A percentile compares a stretch with the other conserved stretches of the same genome.
These are phyloP conservation scores for Saccharomyces hybrid DNA, from an alignment of 1,139 yeast species.

Conservation along the genomic window DNA sequence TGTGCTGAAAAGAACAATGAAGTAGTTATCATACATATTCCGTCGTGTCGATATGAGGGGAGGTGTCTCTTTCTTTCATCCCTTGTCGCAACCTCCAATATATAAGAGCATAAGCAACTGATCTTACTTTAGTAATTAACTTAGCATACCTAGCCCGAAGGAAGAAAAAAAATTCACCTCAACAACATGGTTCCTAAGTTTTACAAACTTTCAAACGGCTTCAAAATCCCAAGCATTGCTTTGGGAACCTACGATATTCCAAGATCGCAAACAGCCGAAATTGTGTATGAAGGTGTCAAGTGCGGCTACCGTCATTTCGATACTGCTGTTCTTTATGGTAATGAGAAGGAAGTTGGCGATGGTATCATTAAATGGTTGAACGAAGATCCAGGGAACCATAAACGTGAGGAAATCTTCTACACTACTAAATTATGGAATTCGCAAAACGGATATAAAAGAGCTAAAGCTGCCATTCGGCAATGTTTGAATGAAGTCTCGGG, in stretches of 20 bases:
- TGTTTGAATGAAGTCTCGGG: conserved; percentile 45
- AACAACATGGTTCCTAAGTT: conserved; percentile 14
- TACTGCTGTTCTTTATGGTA: conserved; percentile 51
- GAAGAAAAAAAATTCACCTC: not conserved
- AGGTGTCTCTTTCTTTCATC: not conserved
- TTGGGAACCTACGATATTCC: conserved; percentile 51
- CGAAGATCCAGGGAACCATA: conserved; percentile 39
- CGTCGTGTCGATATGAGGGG: not conserved
- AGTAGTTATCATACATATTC: not conserved
- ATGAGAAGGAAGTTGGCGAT: conserved; percentile 47
- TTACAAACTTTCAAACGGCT: conserved; percentile 37
- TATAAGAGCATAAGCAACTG: not conserved
- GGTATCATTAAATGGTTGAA: conserved; percentile 49
- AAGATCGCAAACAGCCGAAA: conserved; percentile 33
- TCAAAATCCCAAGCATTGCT: conserved; percentile 49
- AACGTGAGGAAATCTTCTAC: conserved; percentile 57
- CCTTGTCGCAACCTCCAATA: not conserved
- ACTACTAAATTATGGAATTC: conserved; percentile 62
- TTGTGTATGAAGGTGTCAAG: conserved; percentile 47
- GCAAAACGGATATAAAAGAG: conserved; percentile 52
- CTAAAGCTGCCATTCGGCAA: conserved; percentile 46
- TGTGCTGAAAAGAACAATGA: not conserved
- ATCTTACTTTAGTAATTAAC: not conserved
- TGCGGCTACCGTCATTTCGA: conserved; percentile 69
- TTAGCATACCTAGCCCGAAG: not conserved